These are phyloP conservation scores for Earliella scabrosa DNA, from an alignment of 1,284 basidiomycete genomes.

Conservation along the genomic window DNA sequence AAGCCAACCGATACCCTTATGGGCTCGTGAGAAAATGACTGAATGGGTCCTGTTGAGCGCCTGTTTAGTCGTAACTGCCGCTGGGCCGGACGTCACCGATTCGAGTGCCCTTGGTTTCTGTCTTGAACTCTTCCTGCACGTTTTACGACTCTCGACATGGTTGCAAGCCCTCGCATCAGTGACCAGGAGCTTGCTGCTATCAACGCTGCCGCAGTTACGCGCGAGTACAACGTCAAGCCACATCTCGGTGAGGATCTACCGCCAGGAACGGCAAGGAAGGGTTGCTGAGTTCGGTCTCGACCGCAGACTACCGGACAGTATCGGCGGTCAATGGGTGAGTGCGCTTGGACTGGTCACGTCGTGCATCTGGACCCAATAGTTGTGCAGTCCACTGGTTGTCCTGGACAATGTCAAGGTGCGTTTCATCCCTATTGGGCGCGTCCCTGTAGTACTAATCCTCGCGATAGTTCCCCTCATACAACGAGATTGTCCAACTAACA, in stretches of 20 bases:
- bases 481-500: constrained; percentile 97
- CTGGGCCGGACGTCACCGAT: constrained; percentile 26
- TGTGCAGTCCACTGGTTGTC: constrained; percentile 85
- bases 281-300: constrained; percentile 16
- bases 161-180: constrained; percentile 61
- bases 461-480: constrained; percentile 95
- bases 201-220: constrained; percentile 87
- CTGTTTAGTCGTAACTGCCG: constrained; percentile 10
- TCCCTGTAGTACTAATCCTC: constrained; percentile 4
- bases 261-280: neutral
- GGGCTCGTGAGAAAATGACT: constrained; percentile 28
- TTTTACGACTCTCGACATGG: constrained; percentile 35
- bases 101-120: constrained; percentile 1
- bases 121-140: constrained; percentile 4
- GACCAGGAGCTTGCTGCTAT: constrained; percentile 81
- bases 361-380: neutral
- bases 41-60: constrained; percentile 13
- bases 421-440: neutral
- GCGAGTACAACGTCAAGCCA: constrained; percentile 85
- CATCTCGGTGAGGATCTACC: constrained; percentile 71
- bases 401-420: constrained; percentile 97
- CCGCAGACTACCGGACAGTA: constrained; percentile 91
- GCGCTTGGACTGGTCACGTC: constrained; percentile 6
- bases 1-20: no score
- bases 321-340: constrained; percentile 95